A percentile compares a stretch with the other conserved stretches of the same genome.
These are phyloP conservation scores for Chaetomiaceae sp. DNA, from an alignment of 2,329 filamentous ascomycete species.

Conservation along the genomic window DNA sequence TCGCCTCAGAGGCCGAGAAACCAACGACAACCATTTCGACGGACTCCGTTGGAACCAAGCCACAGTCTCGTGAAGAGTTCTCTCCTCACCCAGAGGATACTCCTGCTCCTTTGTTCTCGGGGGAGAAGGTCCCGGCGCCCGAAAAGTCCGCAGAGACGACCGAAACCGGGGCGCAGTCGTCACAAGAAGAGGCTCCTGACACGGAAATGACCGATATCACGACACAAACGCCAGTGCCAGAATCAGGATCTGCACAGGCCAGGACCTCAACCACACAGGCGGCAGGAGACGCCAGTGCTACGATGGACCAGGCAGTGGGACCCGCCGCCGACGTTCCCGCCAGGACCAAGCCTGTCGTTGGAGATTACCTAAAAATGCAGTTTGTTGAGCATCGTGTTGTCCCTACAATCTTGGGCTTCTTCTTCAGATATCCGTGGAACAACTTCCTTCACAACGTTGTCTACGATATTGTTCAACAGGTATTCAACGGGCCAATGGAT, in stretches of 20 bases:
- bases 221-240: not conserved
- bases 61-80: slow-evolving; percentile 8
- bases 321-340: slow-evolving; percentile 20
- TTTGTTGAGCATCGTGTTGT: slow-evolving; percentile 94
- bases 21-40: not conserved
- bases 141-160: not conserved
- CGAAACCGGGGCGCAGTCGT: slow-evolving; percentile 1
- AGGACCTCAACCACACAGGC: slow-evolving; percentile 16
- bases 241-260: slow-evolving; percentile 1
- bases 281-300: slow-evolving; percentile 30
- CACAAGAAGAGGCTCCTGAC: slow-evolving; percentile 4
- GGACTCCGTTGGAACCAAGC: slow-evolving; percentile 5
- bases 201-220: slow-evolving; percentile 4
- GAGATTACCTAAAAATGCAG: slow-evolving; percentile 90
- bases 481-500: slow-evolving; percentile 98
- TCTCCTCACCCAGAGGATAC: slow-evolving; percentile 50
- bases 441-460: slow-evolving; percentile 99
- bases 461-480: slow-evolving; percentile 97
- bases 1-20: slow-evolving; percentile 3
- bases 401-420: slow-evolving; percentile 93
- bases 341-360: slow-evolving; percentile 65
- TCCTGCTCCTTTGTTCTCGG: slow-evolving; percentile 57
- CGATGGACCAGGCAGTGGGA: slow-evolving; percentile 22
- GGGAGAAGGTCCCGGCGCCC: not conserved
- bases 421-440: slow-evolving; percentile 98